Evolutionary conservation across 768 basidiomycete species (phyloP).

Genomic region (Tylopilus plumbeoviolaceoides): DNA sequence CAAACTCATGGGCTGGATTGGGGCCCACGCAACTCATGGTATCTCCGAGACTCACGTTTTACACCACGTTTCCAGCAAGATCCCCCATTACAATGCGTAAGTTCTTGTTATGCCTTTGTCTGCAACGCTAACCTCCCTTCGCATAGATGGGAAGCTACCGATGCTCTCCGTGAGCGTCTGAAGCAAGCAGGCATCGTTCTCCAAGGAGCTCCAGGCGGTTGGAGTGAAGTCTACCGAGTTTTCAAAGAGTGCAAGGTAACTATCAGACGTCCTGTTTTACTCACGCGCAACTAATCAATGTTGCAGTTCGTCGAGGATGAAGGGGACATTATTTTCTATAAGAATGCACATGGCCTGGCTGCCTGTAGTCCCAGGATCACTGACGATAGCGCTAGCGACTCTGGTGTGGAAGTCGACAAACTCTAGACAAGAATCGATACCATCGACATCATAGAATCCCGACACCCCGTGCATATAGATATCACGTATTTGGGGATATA

Average conservation of each 20-base stretch:
- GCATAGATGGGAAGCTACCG: constrained; percentile 82
- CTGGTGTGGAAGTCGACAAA: constrained; percentile 56
- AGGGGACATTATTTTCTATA: constrained; percentile 87
- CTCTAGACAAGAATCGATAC: constrained; percentile 21
- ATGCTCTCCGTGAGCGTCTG: constrained; percentile 74
- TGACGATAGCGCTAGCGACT: constrained; percentile 59
- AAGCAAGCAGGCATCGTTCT: constrained; percentile 56
- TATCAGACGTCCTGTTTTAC: background rate
- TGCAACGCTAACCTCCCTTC: background rate
- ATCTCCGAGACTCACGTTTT: constrained; percentile 92
- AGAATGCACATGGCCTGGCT: constrained; percentile 80
- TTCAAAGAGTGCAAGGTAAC: constrained; percentile 73
- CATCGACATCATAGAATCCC: constrained; percentile 3
- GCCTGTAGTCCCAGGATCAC: constrained; percentile 59
- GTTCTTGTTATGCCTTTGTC: constrained; percentile 10
- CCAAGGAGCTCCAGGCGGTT: constrained; percentile 71
- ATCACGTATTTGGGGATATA: background rate
- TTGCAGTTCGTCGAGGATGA: constrained; percentile 87
- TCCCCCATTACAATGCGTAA: constrained; percentile 89
- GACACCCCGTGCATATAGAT: constrained; percentile 9
- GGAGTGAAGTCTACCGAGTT: constrained; percentile 77
- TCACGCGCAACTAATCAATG: background rate
- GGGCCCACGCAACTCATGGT: constrained; percentile 80
- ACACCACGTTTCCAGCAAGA: constrained; percentile 93
- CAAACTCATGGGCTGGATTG: constrained; percentile 77